These are phyloP conservation scores for Mentha longifolia DNA, from an alignment of 257 asterid species.

Conservation along the genomic window DNA sequence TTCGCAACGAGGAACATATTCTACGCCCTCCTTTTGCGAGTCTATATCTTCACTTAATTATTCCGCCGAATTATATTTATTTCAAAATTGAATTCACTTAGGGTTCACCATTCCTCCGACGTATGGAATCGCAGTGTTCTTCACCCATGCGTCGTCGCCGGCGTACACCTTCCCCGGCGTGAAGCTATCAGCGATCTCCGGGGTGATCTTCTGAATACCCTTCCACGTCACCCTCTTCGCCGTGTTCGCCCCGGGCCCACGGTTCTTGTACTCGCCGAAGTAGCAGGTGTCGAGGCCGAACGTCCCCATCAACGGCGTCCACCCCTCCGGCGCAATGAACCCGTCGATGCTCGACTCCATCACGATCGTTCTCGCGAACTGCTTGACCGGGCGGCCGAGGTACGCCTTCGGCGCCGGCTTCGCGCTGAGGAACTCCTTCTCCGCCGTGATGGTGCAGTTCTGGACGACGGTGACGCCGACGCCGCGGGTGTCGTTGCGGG, in stretches of 20 bases:
- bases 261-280: slow-evolving; percentile 74
- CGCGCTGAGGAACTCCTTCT: slow-evolving; percentile 38
- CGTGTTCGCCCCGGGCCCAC: slow-evolving; percentile 59
- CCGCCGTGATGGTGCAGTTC: slow-evolving; percentile 53
- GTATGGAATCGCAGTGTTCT: slow-evolving; percentile 56
- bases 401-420: slow-evolving; percentile 41
- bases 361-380: slow-evolving; percentile 63
- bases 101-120: slow-evolving; percentile 43
- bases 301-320: slow-evolving; percentile 74
- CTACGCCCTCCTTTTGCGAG: background rate
- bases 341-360: slow-evolving; percentile 62
- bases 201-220: slow-evolving; percentile 63
- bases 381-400: slow-evolving; percentile 90
- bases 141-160: slow-evolving; percentile 66
- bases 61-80: background rate
- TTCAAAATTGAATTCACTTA: background rate
- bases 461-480: slow-evolving; percentile 59
- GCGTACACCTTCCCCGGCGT: slow-evolving; percentile 42
- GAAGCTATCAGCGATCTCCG: slow-evolving; percentile 56
- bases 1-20: background rate
- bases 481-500: slow-evolving; percentile 61
- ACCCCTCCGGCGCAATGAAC: slow-evolving; percentile 65
- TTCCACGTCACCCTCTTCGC: slow-evolving; percentile 64
- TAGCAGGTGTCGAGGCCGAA: slow-evolving; percentile 56
- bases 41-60: background rate